Conservation (phyloP, 306 rosid species). For the Citrullus colocynthis region DNA sequence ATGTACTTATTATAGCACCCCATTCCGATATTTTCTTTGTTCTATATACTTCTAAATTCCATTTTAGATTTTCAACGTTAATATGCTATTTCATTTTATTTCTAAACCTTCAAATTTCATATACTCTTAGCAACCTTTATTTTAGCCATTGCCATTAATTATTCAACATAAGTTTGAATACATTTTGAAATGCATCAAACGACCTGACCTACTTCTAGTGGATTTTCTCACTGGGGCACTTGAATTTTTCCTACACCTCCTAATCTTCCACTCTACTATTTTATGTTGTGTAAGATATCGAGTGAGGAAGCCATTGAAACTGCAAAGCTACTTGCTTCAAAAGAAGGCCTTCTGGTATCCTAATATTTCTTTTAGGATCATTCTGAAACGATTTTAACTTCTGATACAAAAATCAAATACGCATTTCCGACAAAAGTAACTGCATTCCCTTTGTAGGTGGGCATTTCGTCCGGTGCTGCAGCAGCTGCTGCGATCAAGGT, state of each 20-base stretch:
- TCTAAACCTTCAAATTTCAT: neutral
- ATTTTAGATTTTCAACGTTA: neutral
- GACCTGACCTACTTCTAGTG: neutral
- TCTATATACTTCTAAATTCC: neutral
- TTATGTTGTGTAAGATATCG: conserved; percentile 24
- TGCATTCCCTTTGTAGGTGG: conserved; percentile 31
- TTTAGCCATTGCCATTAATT: neutral
- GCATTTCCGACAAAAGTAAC: neutral
- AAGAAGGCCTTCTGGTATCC: conserved; percentile 77
- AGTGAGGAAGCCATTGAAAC: conserved; percentile 68
- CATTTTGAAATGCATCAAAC: neutral
- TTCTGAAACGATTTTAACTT: neutral
- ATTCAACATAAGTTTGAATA: neutral
- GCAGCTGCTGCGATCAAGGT: conserved; percentile 57
- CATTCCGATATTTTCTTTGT: neutral
- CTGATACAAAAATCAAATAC: neutral
- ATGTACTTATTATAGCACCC: neutral
- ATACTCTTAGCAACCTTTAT: neutral
- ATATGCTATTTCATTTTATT: neutral
- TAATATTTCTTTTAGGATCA: neutral
- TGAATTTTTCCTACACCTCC: neutral
- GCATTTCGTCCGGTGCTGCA: conserved; percentile 82
- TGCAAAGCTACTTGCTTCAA: conserved; percentile 47
- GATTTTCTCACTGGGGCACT: neutral
- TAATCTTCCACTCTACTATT: neutral